Evolutionary conservation across 1,284 basidiomycete genomes (phyloP), one percentile per base, ranked within the genome.

Genomic region (Microbotryum violaceum): DNA sequence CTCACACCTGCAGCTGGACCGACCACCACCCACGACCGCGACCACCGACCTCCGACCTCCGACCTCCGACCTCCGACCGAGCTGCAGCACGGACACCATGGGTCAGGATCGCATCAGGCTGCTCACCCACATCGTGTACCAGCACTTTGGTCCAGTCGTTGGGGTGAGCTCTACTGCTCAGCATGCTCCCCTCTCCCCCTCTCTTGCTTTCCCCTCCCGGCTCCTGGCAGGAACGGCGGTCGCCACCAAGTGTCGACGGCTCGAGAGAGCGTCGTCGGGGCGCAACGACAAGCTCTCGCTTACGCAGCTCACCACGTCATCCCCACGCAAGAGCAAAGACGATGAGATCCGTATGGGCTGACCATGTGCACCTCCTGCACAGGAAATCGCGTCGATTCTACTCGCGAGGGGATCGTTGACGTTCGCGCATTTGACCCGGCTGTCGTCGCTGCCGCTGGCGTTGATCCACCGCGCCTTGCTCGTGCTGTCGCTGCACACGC

Each of bases 401-500:
- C 82, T 97, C 20, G 85, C 84, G 54, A 83, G 88, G 47, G 94
- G 94, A 18, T 84, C 93, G 42, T 80, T 96, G 23, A 82, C 87
- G 8, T 79, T 93, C 33, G 71, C 80, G 4, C 76, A 77, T 14
- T 70, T 81, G 31, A 60, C 68, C 6, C 83, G 87, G 65, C 77
- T 94, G 73, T 82, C 87, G 9, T 66, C 69, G 48, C 74, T 88
- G 47, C 84, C 84, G 71, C 80, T 84, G 9, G 81, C 85, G 20
- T 83, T 82, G 2, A 81, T 87, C 31, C 83, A 88, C 57, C 85
- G 86, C 23, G 81, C 85, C 31, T 79, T 97, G 54, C 78, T 97
- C 60, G 83, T 88, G 55, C 83, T 98, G 57, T 82, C 93, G 27
- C 93, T 97, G 75, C 93, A 98, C 75, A 91, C 93, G 74, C 78